phyloP scores from a whole-genome alignment of 1,139 yeast species.

The Kluyveromyces sp. region DNA sequence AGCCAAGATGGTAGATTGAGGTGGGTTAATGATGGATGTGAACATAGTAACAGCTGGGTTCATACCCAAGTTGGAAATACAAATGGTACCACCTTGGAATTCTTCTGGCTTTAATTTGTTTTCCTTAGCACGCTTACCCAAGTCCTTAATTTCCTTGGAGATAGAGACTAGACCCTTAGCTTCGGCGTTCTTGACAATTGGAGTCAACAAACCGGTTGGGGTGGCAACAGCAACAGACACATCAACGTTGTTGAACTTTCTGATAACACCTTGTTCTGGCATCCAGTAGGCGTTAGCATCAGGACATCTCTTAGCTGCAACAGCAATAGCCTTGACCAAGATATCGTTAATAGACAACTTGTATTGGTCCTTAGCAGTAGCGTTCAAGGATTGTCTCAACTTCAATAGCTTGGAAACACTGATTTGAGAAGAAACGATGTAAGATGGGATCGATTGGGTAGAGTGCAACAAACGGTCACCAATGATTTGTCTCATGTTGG shows the following conservation, averaged over 20 bases:
- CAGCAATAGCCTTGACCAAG: conserved; percentile 87
- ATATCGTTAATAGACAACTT: conserved; percentile 91
- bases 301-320: conserved; percentile 86
- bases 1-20: conserved; percentile 90
- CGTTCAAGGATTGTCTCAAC: conserved; percentile 83
- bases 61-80: conserved; percentile 98
- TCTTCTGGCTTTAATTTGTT: conserved; percentile 92
- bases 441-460: conserved; percentile 81
- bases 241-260: conserved; percentile 88
- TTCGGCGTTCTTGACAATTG: conserved; percentile 85
- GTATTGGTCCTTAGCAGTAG: conserved; percentile 78
- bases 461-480: conserved; percentile 84
- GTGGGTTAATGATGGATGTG: conserved; percentile 97
- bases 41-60: conserved; percentile 85
- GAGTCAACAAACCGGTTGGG: conserved; percentile 94
- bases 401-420: conserved; percentile 86
- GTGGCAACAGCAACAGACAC: conserved; percentile 98
- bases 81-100: conserved; percentile 98
- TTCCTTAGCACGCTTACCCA: conserved; percentile 93
- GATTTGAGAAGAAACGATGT: conserved; percentile 79
- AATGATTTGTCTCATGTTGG: conserved; percentile 90
- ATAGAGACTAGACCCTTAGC: conserved; percentile 76
- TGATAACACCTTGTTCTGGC: conserved; percentile 78
- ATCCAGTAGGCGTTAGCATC: conserved; percentile 93
- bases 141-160: conserved; percentile 78